A percentile compares a stretch with the other conserved stretches of the same genome.
These are phyloP conservation scores for Funneliformis mosseae DNA, from an alignment of 192 early-diverging fungal species.

Conservation along the genomic window DNA sequence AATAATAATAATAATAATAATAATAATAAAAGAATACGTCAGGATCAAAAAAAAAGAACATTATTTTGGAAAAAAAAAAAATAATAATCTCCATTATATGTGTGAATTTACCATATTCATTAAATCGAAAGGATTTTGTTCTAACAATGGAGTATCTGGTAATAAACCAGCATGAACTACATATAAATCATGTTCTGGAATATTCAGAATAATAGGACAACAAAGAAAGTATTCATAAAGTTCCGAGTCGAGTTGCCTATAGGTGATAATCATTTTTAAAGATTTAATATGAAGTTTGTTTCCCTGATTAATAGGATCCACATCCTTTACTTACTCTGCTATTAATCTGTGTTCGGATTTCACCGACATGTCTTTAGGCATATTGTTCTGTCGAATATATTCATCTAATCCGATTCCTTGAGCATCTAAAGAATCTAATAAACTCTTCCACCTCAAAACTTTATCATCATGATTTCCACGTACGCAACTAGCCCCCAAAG, in stretches of 20 bases:
- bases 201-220: slow-evolving; percentile 40
- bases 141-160: slow-evolving; percentile 44
- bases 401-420: slow-evolving; percentile 7
- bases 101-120: slow-evolving; percentile 57
- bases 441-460: slow-evolving; percentile 61
- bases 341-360: slow-evolving; percentile 38
- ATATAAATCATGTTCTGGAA: slow-evolving; percentile 50
- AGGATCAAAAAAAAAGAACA: slow-evolving; percentile 30
- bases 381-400: neutral
- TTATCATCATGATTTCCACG: slow-evolving; percentile 79
- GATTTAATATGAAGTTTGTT: neutral
- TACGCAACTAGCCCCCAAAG: slow-evolving; percentile 55
- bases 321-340: slow-evolving; percentile 35
- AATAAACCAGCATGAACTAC: slow-evolving; percentile 75
- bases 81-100: neutral
- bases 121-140: slow-evolving; percentile 60
- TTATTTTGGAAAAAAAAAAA: neutral
- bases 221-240: slow-evolving; percentile 38
- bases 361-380: slow-evolving; percentile 41
- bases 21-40: slow-evolving; percentile 39
- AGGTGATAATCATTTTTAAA: neutral
- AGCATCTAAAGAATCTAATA: slow-evolving; percentile 44
- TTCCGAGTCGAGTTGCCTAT: slow-evolving; percentile 20
- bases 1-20: slow-evolving; percentile 42
- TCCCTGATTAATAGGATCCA: neutral